Evolutionary conservation across 768 basidiomycete genomes (phyloP), one percentile per base, ranked within the genome.

Genomic region (Cystofilobasidium bisporidii): DNA sequence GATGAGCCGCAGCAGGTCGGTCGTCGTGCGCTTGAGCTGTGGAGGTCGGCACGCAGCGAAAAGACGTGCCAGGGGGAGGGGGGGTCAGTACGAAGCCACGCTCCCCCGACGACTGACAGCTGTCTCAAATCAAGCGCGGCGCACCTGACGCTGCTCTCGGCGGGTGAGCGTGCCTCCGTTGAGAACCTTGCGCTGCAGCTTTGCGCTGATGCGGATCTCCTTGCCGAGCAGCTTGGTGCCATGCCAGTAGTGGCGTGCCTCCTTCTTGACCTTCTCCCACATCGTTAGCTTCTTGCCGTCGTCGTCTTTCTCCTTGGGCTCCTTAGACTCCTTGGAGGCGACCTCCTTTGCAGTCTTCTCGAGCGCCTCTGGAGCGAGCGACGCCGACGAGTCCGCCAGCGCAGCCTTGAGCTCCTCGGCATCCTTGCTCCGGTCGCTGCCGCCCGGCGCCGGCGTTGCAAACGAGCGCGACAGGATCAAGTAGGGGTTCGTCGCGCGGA

Each of bases 171-270:
- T 85, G 62, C 90, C 90, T 40, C 96, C 96, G 67, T 91, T 89
- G 28, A 99, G 78, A 61, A 98, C 85, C 79, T 93, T 91, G 85
- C 87, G 89, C 73, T 92, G 88, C 50, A 99, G 81, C 69, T 92
- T 82, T 3, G 82, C 80, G 28, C 89, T 91, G 71, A 98, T 97
- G 71, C 88, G 85, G 63, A 96, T 88, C 79, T 98, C 96, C 30
- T 91, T 89, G 20, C 89, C 91, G 58, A 99, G 82, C 6, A 99
- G 84, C 75, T 96, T 96, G 1, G 89, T 83, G 15, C 96, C 94
- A 71, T 92, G 87, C 93, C 93, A 98, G 77, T 98, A 99, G 77
- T 99, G 94, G 67, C 84, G 83, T 0, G 87, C 91, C 77, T 97
- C 96, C 73, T 97, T 89, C 80, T 97, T 99, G 70, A 97, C 86